These are phyloP conservation scores for Pelargonium citronellum DNA, from an alignment of 441 rosid genomes.

Conservation along the genomic window DNA sequence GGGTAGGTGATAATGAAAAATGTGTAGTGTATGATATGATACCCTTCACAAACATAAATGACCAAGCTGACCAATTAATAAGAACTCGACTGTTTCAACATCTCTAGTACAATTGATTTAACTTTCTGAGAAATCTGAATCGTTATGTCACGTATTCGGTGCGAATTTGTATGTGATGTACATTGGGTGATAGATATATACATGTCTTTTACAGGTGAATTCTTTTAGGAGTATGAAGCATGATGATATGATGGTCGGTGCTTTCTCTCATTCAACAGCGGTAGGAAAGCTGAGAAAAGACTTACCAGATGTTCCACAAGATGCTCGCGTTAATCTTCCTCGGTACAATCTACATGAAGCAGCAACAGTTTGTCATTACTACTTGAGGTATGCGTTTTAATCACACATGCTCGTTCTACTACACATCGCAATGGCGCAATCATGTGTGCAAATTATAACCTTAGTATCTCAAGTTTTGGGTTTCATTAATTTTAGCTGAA, in stretches of 20 bases:
- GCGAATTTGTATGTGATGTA: background rate
- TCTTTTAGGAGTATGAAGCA: conserved; percentile 90
- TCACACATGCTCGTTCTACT: background rate
- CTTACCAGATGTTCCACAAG: conserved; percentile 81
- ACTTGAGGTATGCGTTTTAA: conserved; percentile 57
- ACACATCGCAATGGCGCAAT: background rate
- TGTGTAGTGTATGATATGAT: background rate
- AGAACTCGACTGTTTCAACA: background rate
- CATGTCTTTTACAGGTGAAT: conserved; percentile 56
- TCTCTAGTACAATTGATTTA: background rate
- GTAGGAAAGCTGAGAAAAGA: conserved; percentile 84
- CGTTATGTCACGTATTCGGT: background rate
- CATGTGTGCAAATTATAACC: background rate
- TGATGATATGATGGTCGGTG: conserved; percentile 90
- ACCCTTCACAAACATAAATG: background rate
- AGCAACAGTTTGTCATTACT: conserved; percentile 75
- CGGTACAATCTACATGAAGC: conserved; percentile 83
- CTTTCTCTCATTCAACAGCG: conserved; percentile 94
- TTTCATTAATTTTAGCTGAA: background rate
- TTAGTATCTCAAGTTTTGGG: background rate
- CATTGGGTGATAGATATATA: background rate
- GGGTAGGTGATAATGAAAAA: background rate
- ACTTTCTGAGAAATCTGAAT: background rate
- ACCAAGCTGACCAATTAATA: background rate
- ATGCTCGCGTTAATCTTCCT: conserved; percentile 58